Conservation (phyloP, 129 eudicot species). For the Chrysanthemum makinoi region DNA sequence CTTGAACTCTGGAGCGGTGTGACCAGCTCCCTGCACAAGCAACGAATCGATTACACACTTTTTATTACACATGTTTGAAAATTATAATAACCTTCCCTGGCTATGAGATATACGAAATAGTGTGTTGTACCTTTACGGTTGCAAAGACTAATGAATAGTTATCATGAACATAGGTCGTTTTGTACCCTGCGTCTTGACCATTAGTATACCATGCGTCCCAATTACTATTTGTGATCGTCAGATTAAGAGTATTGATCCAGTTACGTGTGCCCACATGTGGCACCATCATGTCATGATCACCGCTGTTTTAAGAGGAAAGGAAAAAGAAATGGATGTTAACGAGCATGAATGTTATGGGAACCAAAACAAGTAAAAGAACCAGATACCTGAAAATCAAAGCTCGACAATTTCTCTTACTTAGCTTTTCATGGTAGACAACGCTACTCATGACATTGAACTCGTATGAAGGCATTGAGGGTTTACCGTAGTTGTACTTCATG, state of each 20-base stretch:
- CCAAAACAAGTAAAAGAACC: not conserved
- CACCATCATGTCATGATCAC: constrained; percentile 44
- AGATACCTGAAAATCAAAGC: constrained; percentile 35
- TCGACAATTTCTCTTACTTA: constrained; percentile 26
- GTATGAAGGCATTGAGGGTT: constrained; percentile 24
- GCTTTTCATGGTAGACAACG: constrained; percentile 25
- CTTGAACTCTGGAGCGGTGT: constrained; percentile 34
- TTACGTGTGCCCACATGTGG: constrained; percentile 34
- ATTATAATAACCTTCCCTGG: too few relatives aligned
- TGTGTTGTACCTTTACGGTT: constrained; percentile 20
- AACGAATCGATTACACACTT: not conserved
- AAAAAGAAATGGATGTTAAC: not conserved
- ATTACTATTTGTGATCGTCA: constrained; percentile 17
- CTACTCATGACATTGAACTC: constrained; percentile 19
- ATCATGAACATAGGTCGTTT: constrained; percentile 15
- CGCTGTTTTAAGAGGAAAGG: constrained; percentile 13
- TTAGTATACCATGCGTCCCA: constrained; percentile 29
- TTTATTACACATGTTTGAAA: too few relatives aligned
- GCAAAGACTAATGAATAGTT: constrained; percentile 31
- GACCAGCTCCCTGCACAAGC: constrained; percentile 33
- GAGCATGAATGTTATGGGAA: not conserved
- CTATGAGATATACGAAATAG: too few relatives aligned
- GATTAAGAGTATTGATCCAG: constrained; percentile 30
- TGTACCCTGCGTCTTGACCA: constrained; percentile 32
- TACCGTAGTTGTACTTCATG: constrained; percentile 25